These are phyloP conservation scores for Fraxinus excelsior DNA, from an alignment of 257 asterid genomes.

Conservation along the genomic window DNA sequence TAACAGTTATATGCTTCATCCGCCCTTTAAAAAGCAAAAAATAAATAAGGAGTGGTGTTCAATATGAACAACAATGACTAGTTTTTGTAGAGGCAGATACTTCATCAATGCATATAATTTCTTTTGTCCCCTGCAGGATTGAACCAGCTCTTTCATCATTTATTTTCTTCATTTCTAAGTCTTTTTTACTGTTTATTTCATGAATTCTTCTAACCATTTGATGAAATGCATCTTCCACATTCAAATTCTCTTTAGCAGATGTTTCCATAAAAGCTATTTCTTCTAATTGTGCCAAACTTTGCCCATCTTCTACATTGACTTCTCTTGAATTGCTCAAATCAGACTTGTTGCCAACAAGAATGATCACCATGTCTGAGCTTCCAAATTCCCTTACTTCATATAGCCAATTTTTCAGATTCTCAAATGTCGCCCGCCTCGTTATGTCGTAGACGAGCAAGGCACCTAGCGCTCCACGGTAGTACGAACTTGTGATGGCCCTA, in stretches of 20 bases:
- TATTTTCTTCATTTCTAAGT: slow-evolving; percentile 46
- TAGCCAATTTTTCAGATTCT: slow-evolving; percentile 69
- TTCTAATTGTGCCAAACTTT: slow-evolving; percentile 67
- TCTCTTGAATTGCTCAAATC: slow-evolving; percentile 58
- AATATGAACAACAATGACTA: slow-evolving; percentile 57
- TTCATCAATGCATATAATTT: slow-evolving; percentile 61
- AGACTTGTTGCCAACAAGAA: slow-evolving; percentile 78
- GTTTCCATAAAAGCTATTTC: slow-evolving; percentile 72
- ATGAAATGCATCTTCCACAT: slow-evolving; percentile 82
- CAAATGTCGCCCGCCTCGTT: slow-evolving; percentile 66
- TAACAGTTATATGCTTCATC: background rate
- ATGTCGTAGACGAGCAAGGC: slow-evolving; percentile 80
- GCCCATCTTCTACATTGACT: slow-evolving; percentile 72
- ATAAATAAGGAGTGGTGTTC: background rate
- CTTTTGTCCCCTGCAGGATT: slow-evolving; percentile 49
- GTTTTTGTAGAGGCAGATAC: slow-evolving; percentile 73
- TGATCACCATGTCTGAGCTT: slow-evolving; percentile 70
- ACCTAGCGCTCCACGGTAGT: slow-evolving; percentile 83
- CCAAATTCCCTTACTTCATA: slow-evolving; percentile 67
- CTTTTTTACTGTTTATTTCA: slow-evolving; percentile 54
- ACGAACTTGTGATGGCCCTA: slow-evolving; percentile 88
- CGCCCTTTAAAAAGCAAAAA: background rate
- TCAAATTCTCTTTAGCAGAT: slow-evolving; percentile 77
- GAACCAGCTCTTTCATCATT: slow-evolving; percentile 29
- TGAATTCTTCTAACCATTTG: slow-evolving; percentile 70